phyloP scores from a whole-genome alignment of 352 stramenopile genomes.

The Pythium coloratum region DNA sequence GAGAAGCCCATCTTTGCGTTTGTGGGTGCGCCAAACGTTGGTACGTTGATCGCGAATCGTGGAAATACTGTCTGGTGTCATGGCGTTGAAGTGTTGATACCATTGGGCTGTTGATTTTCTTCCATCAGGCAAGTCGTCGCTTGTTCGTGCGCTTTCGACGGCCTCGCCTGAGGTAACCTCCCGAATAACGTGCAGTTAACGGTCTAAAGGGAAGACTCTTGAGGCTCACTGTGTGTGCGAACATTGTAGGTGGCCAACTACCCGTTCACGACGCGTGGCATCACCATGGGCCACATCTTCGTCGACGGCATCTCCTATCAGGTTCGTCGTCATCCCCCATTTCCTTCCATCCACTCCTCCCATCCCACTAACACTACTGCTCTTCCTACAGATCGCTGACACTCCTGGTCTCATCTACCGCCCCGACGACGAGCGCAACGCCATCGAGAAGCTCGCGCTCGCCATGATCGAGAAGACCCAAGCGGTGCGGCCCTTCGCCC shows the following conservation, averaged over 20 bases:
- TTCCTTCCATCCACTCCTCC: background rate
- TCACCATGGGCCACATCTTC: conserved; percentile 89
- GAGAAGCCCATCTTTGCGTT: conserved; percentile 85
- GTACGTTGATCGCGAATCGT: conserved; percentile 31
- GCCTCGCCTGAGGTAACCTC: conserved; percentile 68
- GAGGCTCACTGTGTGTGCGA: background rate
- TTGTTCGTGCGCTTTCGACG: conserved; percentile 78
- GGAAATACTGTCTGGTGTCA: background rate
- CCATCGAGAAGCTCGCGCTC: conserved; percentile 44
- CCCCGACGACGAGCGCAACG: conserved; percentile 37
- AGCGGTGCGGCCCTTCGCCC: conserved; percentile 23
- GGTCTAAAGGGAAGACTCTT: background rate
- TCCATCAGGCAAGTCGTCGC: conserved; percentile 71
- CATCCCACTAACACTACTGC: conserved; percentile 1
- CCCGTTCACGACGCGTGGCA: conserved; percentile 84
- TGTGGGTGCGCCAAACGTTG: conserved; percentile 82
- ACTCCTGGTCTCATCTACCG: conserved; percentile 48
- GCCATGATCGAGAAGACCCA: conserved; percentile 43
- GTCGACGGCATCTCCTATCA: conserved; percentile 81
- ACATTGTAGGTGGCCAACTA: conserved; percentile 77
- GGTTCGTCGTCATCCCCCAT: conserved; percentile 26
- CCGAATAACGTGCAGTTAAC: no score
- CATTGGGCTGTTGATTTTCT: background rate
- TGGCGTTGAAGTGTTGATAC: background rate
- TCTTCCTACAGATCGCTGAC: conserved; percentile 66